Base-by-base conservation (phyloP, 2,329 filamentous ascomycete genomes). In the Aspergillus puulaauensis region DNA sequence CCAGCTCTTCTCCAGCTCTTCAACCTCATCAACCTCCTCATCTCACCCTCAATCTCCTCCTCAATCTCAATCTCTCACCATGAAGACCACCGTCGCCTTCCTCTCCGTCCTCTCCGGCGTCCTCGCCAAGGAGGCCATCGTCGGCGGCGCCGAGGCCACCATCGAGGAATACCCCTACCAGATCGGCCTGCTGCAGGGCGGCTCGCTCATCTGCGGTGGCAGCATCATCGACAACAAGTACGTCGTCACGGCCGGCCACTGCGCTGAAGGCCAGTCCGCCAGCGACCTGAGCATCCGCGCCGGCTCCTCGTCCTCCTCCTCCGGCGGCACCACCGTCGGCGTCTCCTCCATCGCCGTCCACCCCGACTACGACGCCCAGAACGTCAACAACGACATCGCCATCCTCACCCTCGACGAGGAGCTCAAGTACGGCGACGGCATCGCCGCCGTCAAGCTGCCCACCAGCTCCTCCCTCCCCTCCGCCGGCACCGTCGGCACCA, bases 371-470 rank as follows among this genome's bases (percentile, higher is more conserved):
- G n/a, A 51, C 48, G 47, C 40, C 5, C 19, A 19, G 11, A 56
- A 40, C 14, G 15, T 40, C 39, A 41, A 56, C 27, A 50, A 50
- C 41, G 54, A 56, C 15, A 51, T 56, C 21, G 24, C 54, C 9
- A 52, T 56, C 40, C 37, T 56, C 3, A 51, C 48, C 4, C 47
- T 56, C 21, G n/a, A 11, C 19, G 9, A 33, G 31, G 43, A 51
- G 5, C 54, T 56, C 4, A 21, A 31, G 3, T 56, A 23, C n/a
- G 41, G 48, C 11, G 3, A 4, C 2, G 31, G 31, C 3, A 56
- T 56, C 21, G 8, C 9, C 11, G 40, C 73, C 2, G 83, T 87
- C 12, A 79, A 82, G 65, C 88, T 89, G 64, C 54, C 54, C 4
- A 17, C 39, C 11, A 21, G 19, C 12, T 14, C 48, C 5, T 11